These are phyloP conservation scores for Pseudofabraea citricarpa DNA, from an alignment of 2,329 filamentous ascomycete genomes.

Conservation along the genomic window DNA sequence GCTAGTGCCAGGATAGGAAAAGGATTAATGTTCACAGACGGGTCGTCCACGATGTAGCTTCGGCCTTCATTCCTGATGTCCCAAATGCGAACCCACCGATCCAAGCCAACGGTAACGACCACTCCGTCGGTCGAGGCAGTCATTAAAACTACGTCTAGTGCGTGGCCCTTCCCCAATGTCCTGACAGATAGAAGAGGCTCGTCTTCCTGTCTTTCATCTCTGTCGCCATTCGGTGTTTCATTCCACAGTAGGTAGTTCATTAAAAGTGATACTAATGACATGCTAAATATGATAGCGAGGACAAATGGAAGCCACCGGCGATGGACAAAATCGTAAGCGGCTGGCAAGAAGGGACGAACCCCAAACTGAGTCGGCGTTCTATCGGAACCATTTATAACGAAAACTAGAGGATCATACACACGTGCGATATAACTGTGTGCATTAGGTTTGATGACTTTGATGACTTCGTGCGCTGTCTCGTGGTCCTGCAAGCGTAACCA, in stretches of 20 bases:
- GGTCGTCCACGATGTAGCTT: constrained; percentile 33
- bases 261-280: constrained; percentile 62
- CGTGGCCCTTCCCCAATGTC: constrained; percentile 58
- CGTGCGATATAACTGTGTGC: constrained; percentile 68
- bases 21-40: constrained; percentile 31
- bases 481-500: constrained; percentile 77
- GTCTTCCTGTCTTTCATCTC: constrained; percentile 38
- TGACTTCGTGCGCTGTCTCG: constrained; percentile 71
- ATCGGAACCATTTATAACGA: constrained; percentile 65
- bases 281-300: constrained; percentile 55
- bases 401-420: constrained; percentile 70
- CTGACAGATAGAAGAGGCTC: constrained; percentile 53
- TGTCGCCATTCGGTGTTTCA: constrained; percentile 38
- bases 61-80: constrained; percentile 39
- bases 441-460: constrained; percentile 68
- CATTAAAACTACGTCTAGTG: constrained; percentile 64
- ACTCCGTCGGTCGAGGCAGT: constrained; percentile 57
- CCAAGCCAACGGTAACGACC: constrained; percentile 65
- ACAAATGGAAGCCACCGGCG: constrained; percentile 55
- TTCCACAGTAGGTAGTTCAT: constrained; percentile 73
- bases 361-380: constrained; percentile 47
- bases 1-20: constrained; percentile 60
- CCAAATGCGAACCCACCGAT: constrained; percentile 65
- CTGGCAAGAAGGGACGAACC: constrained; percentile 45
- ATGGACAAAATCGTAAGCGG: constrained; percentile 63